phyloP scores from a whole-genome alignment of 2,329 filamentous ascomycete species.

The Escovopsis sp. region DNA sequence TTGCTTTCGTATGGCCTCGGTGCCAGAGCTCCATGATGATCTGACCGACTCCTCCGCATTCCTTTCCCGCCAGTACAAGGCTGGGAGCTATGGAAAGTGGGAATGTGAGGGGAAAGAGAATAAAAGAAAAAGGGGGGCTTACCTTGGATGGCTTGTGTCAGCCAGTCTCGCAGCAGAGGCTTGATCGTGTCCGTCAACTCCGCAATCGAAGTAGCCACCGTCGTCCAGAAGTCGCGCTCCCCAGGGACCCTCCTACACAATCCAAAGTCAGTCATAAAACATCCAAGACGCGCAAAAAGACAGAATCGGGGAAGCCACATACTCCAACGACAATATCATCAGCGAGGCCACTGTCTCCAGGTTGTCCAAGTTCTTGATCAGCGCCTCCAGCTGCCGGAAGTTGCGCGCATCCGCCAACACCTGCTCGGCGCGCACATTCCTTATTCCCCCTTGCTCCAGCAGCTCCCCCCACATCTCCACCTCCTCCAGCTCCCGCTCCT shows the following conservation, averaged over 20 bases:
- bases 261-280: too few relatives aligned
- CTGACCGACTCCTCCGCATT: too few relatives aligned
- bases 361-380: constrained; percentile 49
- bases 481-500: constrained; percentile 24
- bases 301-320: constrained; percentile 18
- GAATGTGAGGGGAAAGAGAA: too few relatives aligned
- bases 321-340: constrained; percentile 37
- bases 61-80: too few relatives aligned
- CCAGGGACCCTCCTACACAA: constrained; percentile 1
- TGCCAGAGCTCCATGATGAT: too few relatives aligned
- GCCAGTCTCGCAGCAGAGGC: constrained; percentile 50
- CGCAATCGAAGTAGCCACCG: constrained; percentile 39
- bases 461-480: constrained; percentile 24
- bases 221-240: constrained; percentile 34
- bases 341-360: constrained; percentile 51
- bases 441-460: constrained; percentile 20
- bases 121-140: too few relatives aligned
- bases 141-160: constrained; percentile 41
- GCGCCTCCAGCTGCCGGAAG: constrained; percentile 52
- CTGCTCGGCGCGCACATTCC: constrained; percentile 22
- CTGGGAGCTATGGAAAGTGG: too few relatives aligned
- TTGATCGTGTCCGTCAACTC: constrained; percentile 39
- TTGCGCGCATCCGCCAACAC: constrained; percentile 41
- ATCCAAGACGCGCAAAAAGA: too few relatives aligned
- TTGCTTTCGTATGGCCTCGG: too few relatives aligned